Conservation (phyloP, 2,329 filamentous ascomycete genomes). For the Venturia asperata region DNA sequence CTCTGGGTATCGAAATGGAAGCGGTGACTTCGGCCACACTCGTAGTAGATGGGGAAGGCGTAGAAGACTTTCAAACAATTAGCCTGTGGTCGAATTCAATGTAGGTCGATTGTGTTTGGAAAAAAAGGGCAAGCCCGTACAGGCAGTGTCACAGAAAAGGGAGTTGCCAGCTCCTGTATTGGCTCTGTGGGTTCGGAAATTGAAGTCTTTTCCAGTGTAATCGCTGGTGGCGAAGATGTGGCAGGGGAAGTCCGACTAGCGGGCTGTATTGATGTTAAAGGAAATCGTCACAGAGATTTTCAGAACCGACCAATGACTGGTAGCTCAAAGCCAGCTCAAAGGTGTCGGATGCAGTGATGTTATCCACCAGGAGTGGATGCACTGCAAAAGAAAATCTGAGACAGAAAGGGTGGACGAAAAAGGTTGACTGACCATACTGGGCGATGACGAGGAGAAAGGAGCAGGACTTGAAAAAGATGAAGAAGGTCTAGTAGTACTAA, state of each 20-base stretch:
- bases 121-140: slow-evolving; percentile 1
- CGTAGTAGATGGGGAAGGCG: not conserved
- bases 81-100: not conserved
- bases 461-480: slow-evolving; percentile 20
- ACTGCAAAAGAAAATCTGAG: not conserved
- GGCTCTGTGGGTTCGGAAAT: not conserved
- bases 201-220: not conserved
- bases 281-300: not conserved
- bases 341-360: not conserved
- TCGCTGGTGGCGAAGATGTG: not conserved
- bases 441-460: not conserved
- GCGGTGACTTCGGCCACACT: not conserved
- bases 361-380: not conserved
- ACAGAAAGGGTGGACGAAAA: not conserved
- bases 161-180: not conserved
- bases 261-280: slow-evolving; percentile 11
- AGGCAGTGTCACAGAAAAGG: not conserved
- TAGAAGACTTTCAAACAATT: not conserved
- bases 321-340: not conserved
- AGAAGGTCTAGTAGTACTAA: slow-evolving; percentile 21
- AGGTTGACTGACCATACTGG: slow-evolving; percentile 13
- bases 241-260: slow-evolving; percentile 12
- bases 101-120: not conserved
- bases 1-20: slow-evolving; percentile 19
- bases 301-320: not conserved